These are phyloP conservation scores for Nemania serpens DNA, from an alignment of 2,329 filamentous ascomycete species.

Conservation along the genomic window DNA sequence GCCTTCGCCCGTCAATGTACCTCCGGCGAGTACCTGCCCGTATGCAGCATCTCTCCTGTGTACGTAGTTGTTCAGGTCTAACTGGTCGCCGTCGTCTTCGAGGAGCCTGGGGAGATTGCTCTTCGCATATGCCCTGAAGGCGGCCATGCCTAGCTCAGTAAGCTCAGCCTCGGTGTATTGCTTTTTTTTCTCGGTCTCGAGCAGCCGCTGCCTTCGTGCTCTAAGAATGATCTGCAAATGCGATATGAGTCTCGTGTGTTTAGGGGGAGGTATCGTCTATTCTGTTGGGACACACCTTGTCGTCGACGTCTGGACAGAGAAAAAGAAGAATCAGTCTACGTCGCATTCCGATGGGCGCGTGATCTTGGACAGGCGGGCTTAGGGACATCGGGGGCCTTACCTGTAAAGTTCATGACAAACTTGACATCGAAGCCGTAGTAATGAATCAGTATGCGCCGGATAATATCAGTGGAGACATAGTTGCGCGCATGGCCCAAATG, in stretches of 20 bases:
- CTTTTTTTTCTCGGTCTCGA: conserved; percentile 80
- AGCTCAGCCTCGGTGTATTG: conserved; percentile 53
- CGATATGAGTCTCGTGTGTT: conserved; percentile 62
- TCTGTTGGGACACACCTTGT: conserved; percentile 67
- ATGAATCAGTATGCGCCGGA: conserved; percentile 78
- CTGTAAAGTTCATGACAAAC: conserved; percentile 91
- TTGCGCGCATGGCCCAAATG: conserved; percentile 84
- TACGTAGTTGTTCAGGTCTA: conserved; percentile 57
- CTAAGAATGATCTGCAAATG: conserved; percentile 58
- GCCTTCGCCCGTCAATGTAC: conserved; percentile 59
- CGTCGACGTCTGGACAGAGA: conserved; percentile 64
- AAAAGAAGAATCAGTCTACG: conserved; percentile 8
- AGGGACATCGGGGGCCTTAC: neutral
- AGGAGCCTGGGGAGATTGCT: conserved; percentile 59
- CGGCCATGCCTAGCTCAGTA: conserved; percentile 53
- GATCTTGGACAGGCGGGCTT: neutral
- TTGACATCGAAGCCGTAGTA: conserved; percentile 83
- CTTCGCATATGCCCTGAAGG: conserved; percentile 61
- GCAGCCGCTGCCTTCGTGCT: conserved; percentile 77
- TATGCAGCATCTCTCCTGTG: conserved; percentile 57
- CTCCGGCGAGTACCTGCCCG: conserved; percentile 58
- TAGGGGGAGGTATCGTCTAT: conserved; percentile 60
- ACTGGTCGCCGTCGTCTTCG: conserved; percentile 45
- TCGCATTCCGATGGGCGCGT: neutral
- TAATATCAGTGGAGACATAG: conserved; percentile 89